Evolutionary conservation across 768 basidiomycete genomes (phyloP).

Genomic region (Leccinum variicolor): DNA sequence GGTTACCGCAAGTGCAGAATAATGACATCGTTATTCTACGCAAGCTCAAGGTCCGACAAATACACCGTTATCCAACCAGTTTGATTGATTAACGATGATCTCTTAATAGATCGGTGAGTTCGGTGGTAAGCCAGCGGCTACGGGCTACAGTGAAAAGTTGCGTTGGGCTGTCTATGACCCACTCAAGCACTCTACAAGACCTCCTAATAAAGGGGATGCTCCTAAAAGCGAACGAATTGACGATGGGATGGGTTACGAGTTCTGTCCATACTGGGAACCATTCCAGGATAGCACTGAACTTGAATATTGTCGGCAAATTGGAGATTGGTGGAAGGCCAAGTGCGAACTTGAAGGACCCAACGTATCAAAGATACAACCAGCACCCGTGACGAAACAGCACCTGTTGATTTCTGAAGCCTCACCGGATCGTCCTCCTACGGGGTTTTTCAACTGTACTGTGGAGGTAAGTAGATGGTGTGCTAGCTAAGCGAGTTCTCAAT

Average conservation of each 20-base stretch:
- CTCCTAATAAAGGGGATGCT: slow-evolving; percentile 35
- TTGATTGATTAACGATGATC: not conserved
- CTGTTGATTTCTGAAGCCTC: slow-evolving; percentile 48
- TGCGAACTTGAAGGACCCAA: slow-evolving; percentile 18
- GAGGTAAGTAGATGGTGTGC: slow-evolving; percentile 40
- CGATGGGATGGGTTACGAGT: slow-evolving; percentile 36
- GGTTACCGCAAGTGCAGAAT: slow-evolving; percentile 47
- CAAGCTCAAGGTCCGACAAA: slow-evolving; percentile 43
- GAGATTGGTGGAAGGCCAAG: slow-evolving; percentile 50
- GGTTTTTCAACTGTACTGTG: slow-evolving; percentile 62
- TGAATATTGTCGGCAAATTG: slow-evolving; percentile 40
- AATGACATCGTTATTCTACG: slow-evolving; percentile 53
- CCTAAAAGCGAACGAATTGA: slow-evolving; percentile 34
- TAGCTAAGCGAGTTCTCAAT: not conserved
- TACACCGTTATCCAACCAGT: not conserved
- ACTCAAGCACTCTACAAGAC: slow-evolving; percentile 33
- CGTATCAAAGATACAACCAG: slow-evolving; percentile 8
- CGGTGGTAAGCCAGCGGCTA: slow-evolving; percentile 32
- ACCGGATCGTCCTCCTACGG: slow-evolving; percentile 40
- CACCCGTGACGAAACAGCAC: slow-evolving; percentile 34
- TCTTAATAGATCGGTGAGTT: slow-evolving; percentile 33
- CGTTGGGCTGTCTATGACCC: slow-evolving; percentile 56
- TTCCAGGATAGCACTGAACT: slow-evolving; percentile 34
- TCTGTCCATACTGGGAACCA: slow-evolving; percentile 46
- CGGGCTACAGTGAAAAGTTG: slow-evolving; percentile 45